Conservation (phyloP, 371 early-diverging fungal species). For the Mucor lusitanicus region DNA sequence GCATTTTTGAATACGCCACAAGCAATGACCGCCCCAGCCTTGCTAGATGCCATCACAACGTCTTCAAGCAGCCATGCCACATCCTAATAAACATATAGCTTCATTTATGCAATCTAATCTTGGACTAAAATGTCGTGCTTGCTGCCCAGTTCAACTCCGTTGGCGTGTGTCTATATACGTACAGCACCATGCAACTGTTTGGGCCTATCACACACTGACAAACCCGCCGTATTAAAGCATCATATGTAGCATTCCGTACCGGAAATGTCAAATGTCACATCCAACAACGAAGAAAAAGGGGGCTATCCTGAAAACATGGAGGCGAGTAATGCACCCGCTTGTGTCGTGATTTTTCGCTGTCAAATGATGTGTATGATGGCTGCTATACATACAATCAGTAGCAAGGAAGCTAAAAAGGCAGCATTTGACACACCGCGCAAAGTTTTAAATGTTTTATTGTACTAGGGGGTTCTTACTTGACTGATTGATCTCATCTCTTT, state of each 20-base stretch:
- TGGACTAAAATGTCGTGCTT: too few species aligned
- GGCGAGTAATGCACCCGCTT: too few species aligned
- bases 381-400: background rate
- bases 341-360: background rate
- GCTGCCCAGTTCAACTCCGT: too few species aligned
- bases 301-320: too few species aligned
- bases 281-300: too few species aligned
- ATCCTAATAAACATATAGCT: background rate
- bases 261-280: too few species aligned
- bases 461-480: background rate
- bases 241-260: too few species aligned
- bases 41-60: slow-evolving; percentile 43
- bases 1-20: slow-evolving; percentile 36
- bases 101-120: too few species aligned
- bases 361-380: background rate
- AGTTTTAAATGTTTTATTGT: slow-evolving; percentile 4
- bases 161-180: too few species aligned
- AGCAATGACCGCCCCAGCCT: slow-evolving; percentile 37
- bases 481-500: background rate
- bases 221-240: too few species aligned
- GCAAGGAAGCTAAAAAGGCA: background rate
- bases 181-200: too few species aligned
- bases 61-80: slow-evolving; percentile 15
- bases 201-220: too few species aligned
- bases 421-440: background rate